A percentile compares a stretch with the other conserved stretches of the same genome.
Conservation (phyloP, 768 basidiomycete species). For the Panus rudis region DNA sequence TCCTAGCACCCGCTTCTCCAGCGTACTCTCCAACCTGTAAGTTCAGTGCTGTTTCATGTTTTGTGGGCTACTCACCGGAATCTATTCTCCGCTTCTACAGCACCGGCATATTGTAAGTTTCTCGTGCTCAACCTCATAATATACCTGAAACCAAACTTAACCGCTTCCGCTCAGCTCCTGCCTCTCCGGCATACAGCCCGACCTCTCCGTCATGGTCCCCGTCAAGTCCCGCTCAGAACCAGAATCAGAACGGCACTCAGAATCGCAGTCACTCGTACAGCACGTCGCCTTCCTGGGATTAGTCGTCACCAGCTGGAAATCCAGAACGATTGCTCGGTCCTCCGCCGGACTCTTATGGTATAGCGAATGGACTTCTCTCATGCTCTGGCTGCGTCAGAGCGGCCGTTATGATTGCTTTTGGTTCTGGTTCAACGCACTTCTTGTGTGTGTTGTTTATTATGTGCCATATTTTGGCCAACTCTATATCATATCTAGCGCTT, state of each 20-base stretch:
- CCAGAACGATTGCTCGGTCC: no score
- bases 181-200: conserved; percentile 82
- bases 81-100: conserved; percentile 28
- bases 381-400: neutral
- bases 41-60: conserved; percentile 22
- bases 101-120: conserved; percentile 75
- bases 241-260: conserved; percentile 31
- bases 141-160: conserved; percentile 14
- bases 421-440: neutral
- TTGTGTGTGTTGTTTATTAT: conserved; percentile 9
- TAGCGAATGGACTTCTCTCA: neutral
- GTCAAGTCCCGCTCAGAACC: conserved; percentile 63
- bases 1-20: conserved; percentile 74
- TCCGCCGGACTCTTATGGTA: no score
- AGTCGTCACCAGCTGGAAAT: no score
- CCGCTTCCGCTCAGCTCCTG: conserved; percentile 46
- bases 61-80: conserved; percentile 4
- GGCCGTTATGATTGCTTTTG: neutral
- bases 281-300: conserved; percentile 50
- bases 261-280: conserved; percentile 36
- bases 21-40: conserved; percentile 84
- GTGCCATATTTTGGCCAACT: conserved; percentile 9
- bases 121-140: neutral
- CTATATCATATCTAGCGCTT: conserved; percentile 13
- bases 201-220: conserved; percentile 83